Conservation (phyloP, 805 yeast species). For the Metschnikowia gelsemii region DNA sequence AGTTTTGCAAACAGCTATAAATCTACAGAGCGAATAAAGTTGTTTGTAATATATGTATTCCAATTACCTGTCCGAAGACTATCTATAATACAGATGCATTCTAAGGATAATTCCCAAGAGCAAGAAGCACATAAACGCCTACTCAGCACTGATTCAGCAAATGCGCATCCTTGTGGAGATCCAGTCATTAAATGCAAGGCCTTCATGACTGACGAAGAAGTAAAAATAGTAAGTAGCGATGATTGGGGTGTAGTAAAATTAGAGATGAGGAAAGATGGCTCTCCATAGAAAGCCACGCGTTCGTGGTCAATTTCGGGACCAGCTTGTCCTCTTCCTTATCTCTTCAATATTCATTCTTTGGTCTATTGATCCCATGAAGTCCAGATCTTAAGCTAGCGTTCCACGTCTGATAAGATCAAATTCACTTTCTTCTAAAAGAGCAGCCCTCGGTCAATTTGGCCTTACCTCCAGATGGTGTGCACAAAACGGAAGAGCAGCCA, state of each 20-base stretch:
- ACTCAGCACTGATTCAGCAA: constrained; percentile 22
- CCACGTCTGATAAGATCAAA: background rate
- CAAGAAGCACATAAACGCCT: constrained; percentile 9
- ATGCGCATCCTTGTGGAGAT: constrained; percentile 8
- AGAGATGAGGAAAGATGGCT: no score
- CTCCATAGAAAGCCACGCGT: no score
- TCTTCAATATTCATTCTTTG: background rate
- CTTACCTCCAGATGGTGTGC: constrained; percentile 99
- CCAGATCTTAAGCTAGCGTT: no score
- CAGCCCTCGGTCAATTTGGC: constrained; percentile 99
- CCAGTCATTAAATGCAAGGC: constrained; percentile 20
- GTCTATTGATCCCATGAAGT: background rate
- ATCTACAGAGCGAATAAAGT: background rate
- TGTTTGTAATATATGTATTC: background rate
- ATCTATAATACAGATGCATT: constrained; percentile 23
- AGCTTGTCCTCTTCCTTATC: no score
- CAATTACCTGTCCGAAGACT: constrained; percentile 14
- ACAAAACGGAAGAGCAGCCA: constrained; percentile 95
- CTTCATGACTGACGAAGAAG: constrained; percentile 12
- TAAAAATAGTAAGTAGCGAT: constrained; percentile 7
- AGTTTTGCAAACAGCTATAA: no score
- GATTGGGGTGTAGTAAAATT: constrained; percentile 3
- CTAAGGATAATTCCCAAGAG: constrained; percentile 13
- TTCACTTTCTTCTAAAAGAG: constrained; percentile 98
- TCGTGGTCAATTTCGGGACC: no score